Evolutionary conservation across 768 basidiomycete genomes (phyloP), one percentile per base, ranked within the genome.

Genomic region (Tephrocybe sp.): DNA sequence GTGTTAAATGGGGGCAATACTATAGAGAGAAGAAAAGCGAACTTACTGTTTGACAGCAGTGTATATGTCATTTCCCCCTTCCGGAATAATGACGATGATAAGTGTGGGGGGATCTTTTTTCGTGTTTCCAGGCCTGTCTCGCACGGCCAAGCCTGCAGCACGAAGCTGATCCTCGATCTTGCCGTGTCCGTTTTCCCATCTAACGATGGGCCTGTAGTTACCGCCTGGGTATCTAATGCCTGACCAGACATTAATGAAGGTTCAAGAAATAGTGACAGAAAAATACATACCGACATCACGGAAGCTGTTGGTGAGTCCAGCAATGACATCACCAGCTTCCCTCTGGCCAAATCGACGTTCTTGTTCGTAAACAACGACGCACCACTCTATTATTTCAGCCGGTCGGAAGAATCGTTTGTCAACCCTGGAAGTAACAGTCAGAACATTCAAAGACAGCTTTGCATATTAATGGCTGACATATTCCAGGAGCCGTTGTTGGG

Each of bases 401-500:
- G 87, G 79, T 49, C 68, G 71, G 67, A 73, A 85, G 68, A 92
- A 89, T 26, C 75, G 73, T 56, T 87, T 87, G 56, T 88, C 84
- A 2, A 88, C 74, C 85, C 85, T 87, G 58, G 26, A 45, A n/a
- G 34, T 35, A 39, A 30, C 33, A 10, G 19, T 57, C 48, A 35
- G 44, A 35, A 34, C 31, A 42, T 45, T 20, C 16, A 31, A 26
- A 19, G 12, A 39, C 16, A 36, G 11, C 39, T 10, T n/a, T 41
- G 40, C 32, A n/a, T 45, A 31, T 51, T 17, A 50, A 30, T 49
- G 51, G 67, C 69, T 34, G 46, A 83, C 89, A 91, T 87, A 51
- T 91, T 92, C 89, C 89, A 92, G 0, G 80, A 67, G 4, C 89
- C 89, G 48, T 89, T 81, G 5, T 64, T 69, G 0, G 87, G 88